phyloP scores from a whole-genome alignment of 2,329 filamentous ascomycete genomes.

The Trichophyton verrucosum region DNA sequence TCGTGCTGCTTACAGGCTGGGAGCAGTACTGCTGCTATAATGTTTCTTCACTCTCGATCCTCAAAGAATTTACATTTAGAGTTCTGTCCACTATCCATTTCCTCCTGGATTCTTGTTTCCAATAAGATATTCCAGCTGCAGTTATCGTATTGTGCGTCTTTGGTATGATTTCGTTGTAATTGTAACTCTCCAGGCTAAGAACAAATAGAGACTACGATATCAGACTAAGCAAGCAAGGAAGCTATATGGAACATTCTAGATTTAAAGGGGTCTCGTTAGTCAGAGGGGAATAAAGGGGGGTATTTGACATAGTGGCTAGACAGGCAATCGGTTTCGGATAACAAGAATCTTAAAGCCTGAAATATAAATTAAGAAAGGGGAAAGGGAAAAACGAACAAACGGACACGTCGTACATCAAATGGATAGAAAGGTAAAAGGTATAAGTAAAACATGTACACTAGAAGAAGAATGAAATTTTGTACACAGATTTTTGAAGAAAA shows the following conservation, averaged over 20 bases:
- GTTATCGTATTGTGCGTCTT: no score
- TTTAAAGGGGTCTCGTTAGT: background rate
- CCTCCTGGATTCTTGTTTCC: background rate
- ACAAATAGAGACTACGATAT: background rate
- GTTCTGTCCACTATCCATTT: background rate
- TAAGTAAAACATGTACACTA: slow-evolving; percentile 1
- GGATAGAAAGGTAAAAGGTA: slow-evolving; percentile 4
- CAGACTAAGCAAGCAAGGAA: background rate
- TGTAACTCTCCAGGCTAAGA: background rate
- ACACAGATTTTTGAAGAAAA: background rate
- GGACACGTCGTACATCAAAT: background rate
- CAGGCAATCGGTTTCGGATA: background rate
- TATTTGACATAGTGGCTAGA: background rate
- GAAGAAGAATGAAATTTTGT: slow-evolving; percentile 1
- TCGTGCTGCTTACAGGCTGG: background rate
- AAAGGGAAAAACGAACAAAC: background rate
- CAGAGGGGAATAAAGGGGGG: background rate
- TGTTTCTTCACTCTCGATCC: background rate
- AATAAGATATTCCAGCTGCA: background rate
- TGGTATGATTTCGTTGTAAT: background rate
- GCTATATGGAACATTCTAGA: background rate
- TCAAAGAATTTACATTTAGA: background rate
- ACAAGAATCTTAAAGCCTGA: background rate
- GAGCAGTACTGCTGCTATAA: background rate
- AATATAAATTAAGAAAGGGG: background rate